Conservation (phyloP, 352 stramenopile genomes). For the Phytopythium delawarense region DNA sequence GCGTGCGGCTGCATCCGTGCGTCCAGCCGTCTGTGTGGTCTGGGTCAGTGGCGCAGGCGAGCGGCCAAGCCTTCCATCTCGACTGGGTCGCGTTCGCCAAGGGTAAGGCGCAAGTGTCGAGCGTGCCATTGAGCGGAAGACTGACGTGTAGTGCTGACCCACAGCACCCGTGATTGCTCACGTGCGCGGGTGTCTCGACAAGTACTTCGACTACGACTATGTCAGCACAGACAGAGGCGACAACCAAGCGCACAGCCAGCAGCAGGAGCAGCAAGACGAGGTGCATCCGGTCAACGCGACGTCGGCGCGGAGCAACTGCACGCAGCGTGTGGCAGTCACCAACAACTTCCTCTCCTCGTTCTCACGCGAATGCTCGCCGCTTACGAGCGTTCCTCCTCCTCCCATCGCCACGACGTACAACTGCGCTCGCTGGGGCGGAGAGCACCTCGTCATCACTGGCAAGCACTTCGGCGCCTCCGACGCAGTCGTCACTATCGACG, state of each 20-base stretch:
- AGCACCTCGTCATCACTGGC: constrained; percentile 55
- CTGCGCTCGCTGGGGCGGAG: constrained; percentile 48
- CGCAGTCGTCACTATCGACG: constrained; percentile 67
- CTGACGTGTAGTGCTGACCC: background rate
- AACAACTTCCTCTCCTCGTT: constrained; percentile 45
- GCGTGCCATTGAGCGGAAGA: background rate
- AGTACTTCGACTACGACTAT: constrained; percentile 42
- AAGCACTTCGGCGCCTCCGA: constrained; percentile 72
- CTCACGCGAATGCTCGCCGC: constrained; percentile 33
- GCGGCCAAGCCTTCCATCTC: constrained; percentile 63
- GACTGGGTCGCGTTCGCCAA: constrained; percentile 73
- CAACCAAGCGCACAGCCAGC: background rate
- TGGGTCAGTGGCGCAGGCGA: constrained; percentile 8
- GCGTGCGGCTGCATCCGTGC: constrained; percentile 61
- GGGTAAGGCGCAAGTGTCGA: constrained; percentile 13
- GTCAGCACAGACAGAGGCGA: constrained; percentile 4
- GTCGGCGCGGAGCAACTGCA: constrained; percentile 41
- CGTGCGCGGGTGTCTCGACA: constrained; percentile 77
- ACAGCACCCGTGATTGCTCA: constrained; percentile 61
- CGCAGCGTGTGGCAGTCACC: constrained; percentile 27
- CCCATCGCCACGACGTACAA: constrained; percentile 72
- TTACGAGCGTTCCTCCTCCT: constrained; percentile 19
- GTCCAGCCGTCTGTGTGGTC: constrained; percentile 9
- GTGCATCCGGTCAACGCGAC: background rate
- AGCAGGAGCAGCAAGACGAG: constrained; percentile 11